These are phyloP conservation scores for Echinochloa phyllopogon DNA, from an alignment of 176 grass and related monocot species.

Conservation along the genomic window DNA sequence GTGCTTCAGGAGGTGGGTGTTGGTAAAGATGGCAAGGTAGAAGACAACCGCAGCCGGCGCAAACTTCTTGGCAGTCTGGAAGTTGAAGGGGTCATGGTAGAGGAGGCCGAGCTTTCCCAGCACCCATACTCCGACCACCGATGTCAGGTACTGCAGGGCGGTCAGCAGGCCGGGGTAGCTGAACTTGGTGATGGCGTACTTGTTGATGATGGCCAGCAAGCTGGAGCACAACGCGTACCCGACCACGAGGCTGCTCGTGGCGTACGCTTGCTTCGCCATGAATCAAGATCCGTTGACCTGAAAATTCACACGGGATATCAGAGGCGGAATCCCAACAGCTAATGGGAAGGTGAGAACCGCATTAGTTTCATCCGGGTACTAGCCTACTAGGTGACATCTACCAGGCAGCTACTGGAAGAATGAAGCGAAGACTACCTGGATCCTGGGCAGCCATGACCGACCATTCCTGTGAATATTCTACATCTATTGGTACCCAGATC, in stretches of 20 bases:
- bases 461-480: not conserved
- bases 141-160: constrained; percentile 69
- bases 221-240: constrained; percentile 67
- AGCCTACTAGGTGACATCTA: no score
- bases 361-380: not conserved
- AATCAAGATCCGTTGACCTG: constrained; percentile 20
- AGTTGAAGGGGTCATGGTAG: constrained; percentile 66
- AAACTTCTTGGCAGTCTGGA: constrained; percentile 65
- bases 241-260: constrained; percentile 57
- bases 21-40: constrained; percentile 83
- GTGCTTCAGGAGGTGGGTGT: constrained; percentile 71
- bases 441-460: not conserved
- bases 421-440: not conserved
- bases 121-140: constrained; percentile 49
- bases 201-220: constrained; percentile 83
- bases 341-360: not conserved
- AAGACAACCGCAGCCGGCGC: constrained; percentile 64
- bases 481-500: not conserved
- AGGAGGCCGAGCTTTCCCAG: constrained; percentile 60
- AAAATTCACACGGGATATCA: constrained; percentile 4
- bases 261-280: constrained; percentile 51
- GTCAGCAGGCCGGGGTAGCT: constrained; percentile 72
- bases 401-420: not conserved
- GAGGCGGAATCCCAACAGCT: not conserved
- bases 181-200: constrained; percentile 81